phyloP scores from a whole-genome alignment of 2,329 filamentous ascomycete species.

The Trichoderma semiorbis region DNA sequence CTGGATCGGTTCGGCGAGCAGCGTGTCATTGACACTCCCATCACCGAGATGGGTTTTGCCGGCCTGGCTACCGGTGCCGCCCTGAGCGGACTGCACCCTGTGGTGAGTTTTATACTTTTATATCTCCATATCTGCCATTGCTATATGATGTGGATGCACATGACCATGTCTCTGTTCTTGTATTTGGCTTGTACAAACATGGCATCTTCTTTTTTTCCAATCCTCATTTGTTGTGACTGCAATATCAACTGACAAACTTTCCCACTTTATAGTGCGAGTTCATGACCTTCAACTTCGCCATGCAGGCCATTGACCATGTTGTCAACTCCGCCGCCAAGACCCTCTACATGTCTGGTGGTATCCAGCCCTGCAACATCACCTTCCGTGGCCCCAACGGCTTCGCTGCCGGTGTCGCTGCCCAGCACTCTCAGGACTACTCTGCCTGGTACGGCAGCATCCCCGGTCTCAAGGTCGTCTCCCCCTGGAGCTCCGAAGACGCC shows the following conservation, averaged over 20 bases:
- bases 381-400: conserved; percentile 99
- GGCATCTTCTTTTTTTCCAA: background rate
- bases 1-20: conserved; percentile 96
- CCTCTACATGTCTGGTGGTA: conserved; percentile 99
- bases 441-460: conserved; percentile 99
- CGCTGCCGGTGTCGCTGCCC: conserved; percentile 88
- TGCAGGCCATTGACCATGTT: conserved; percentile 99
- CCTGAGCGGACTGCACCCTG: conserved; percentile 86
- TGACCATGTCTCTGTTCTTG: background rate
- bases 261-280: conserved; percentile 74
- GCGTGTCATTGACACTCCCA: conserved; percentile 96
- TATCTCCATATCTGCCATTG: background rate
- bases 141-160: background rate
- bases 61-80: conserved; percentile 94
- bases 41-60: conserved; percentile 93
- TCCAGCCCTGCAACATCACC: conserved; percentile 99
- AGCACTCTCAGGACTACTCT: conserved; percentile 98
- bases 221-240: background rate
- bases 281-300: conserved; percentile 99
- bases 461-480: conserved; percentile 92
- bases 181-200: background rate
- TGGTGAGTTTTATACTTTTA: conserved; percentile 61
- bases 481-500: conserved; percentile 96
- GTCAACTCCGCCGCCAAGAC: conserved; percentile 99
- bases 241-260: background rate